Evolutionary conservation across 331 rosid genomes (phyloP).

Genomic region (Ulmus americana): DNA sequence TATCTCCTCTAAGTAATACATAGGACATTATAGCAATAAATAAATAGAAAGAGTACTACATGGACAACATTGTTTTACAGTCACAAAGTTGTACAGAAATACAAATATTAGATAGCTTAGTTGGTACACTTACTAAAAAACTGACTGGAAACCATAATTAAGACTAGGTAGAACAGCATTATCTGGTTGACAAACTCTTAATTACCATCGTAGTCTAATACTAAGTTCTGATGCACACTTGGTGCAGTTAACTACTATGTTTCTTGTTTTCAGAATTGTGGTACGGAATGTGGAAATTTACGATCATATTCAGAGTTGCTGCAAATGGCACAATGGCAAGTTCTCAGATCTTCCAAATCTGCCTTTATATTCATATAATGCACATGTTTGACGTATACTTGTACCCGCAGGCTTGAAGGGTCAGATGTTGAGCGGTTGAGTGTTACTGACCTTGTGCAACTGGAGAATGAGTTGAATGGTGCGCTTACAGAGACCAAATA

Average conservation of each 20-base stretch:
- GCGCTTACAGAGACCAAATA: conserved; percentile 3
- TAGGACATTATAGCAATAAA: too few relatives aligned
- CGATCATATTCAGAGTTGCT: conserved; percentile 2
- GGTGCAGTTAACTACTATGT: not conserved
- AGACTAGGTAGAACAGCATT: too few relatives aligned
- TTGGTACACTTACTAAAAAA: too few relatives aligned
- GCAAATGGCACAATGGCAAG: conserved; percentile 10
- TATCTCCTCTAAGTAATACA: too few relatives aligned
- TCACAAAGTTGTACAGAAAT: too few relatives aligned
- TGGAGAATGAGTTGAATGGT: conserved; percentile 1
- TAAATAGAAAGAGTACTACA: too few relatives aligned
- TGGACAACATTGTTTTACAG: too few relatives aligned
- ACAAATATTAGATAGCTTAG: too few relatives aligned
- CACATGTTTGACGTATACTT: not conserved
- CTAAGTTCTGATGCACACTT: too few relatives aligned
- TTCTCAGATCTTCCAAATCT: not conserved
- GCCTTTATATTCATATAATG: not conserved
- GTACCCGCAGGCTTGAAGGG: conserved; percentile 2
- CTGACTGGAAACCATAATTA: too few relatives aligned
- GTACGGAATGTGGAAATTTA: not conserved
- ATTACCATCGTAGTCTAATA: too few relatives aligned
- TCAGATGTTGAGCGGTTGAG: conserved; percentile 6
- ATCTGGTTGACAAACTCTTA: too few relatives aligned
- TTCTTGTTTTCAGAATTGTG: conserved; percentile 12
- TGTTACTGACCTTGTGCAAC: conserved; percentile 4